Percentiles rank a stretch among this genome's conserved stretches.
Conservation (phyloP, 371 early-diverging fungal genomes). For the Saksenaea oblongispora region DNA sequence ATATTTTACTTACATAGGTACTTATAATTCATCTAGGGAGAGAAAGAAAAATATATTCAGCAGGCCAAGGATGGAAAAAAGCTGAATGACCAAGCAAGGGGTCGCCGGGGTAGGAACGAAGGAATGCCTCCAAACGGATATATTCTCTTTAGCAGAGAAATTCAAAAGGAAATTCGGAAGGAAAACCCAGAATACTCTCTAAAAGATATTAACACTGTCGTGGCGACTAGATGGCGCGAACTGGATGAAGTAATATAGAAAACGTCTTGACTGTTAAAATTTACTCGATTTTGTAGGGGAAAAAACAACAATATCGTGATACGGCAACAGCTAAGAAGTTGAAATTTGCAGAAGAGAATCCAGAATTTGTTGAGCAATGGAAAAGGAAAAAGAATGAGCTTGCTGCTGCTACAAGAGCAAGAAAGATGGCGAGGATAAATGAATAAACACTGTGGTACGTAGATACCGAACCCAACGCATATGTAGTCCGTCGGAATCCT, state of each 20-base stretch:
- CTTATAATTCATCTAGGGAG: neutral
- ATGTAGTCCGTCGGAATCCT: neutral
- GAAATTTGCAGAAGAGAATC: conserved; percentile 9
- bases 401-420: conserved; percentile 1
- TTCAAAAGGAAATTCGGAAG: neutral
- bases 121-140: conserved; percentile 10
- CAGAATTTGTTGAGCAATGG: conserved; percentile 8
- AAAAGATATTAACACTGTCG: conserved; percentile 5
- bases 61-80: neutral
- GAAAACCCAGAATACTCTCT: conserved; percentile 4
- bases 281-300: neutral
- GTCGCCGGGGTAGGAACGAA: neutral
- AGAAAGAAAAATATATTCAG: conserved; percentile 4
- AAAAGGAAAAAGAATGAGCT: neutral
- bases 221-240: conserved; percentile 6
- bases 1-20: neutral
- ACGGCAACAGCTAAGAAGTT: neutral
- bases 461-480: too few species aligned
- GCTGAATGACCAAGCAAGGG: neutral
- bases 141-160: conserved; percentile 10
- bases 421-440: neutral
- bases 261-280: neutral
- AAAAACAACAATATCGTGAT: conserved; percentile 11
- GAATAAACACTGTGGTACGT: too few species aligned
- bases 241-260: conserved; percentile 1